These are phyloP conservation scores for Arabidopsis suecica DNA, from an alignment of 345 rosid species.

Conservation along the genomic window DNA sequence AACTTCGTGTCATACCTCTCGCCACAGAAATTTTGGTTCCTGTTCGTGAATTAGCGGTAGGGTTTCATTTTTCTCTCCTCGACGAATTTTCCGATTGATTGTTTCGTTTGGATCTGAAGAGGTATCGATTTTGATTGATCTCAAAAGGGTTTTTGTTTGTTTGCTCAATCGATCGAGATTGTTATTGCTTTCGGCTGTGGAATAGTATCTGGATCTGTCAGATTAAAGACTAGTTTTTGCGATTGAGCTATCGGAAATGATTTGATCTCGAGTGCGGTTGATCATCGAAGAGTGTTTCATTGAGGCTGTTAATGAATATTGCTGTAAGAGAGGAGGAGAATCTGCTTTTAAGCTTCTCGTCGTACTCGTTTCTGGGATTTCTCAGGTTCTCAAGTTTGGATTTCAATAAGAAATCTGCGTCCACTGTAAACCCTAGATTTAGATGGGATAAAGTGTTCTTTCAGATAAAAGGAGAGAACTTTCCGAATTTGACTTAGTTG, in stretches of 20 bases:
- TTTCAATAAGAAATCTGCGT: constrained; percentile 44
- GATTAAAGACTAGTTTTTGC: constrained; percentile 11
- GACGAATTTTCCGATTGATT: constrained; percentile 17
- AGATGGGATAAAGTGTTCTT: constrained; percentile 88
- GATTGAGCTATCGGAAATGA: constrained; percentile 14
- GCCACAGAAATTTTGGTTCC: not conserved
- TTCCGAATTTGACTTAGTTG: constrained; percentile 29
- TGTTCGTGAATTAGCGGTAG: constrained; percentile 9
- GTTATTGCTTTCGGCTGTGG: constrained; percentile 29
- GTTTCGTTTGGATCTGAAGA: constrained; percentile 5
- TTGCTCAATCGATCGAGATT: not conserved
- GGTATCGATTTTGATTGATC: not conserved
- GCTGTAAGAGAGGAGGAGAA: constrained; percentile 50
- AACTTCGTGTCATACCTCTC: not conserved
- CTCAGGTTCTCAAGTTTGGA: constrained; percentile 59
- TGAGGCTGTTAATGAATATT: constrained; percentile 75
- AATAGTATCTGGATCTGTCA: constrained; percentile 39
- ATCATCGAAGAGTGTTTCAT: constrained; percentile 35
- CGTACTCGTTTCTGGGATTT: constrained; percentile 59
- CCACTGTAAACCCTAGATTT: constrained; percentile 65
- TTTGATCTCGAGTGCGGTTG: constrained; percentile 29
- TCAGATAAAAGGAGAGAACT: constrained; percentile 52
- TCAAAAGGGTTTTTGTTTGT: not conserved
- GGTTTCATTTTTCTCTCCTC: constrained; percentile 25
- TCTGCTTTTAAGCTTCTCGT: constrained; percentile 69